These are phyloP conservation scores for Fusarium chuoi DNA, from an alignment of 2,329 filamentous ascomycete species.

Conservation along the genomic window DNA sequence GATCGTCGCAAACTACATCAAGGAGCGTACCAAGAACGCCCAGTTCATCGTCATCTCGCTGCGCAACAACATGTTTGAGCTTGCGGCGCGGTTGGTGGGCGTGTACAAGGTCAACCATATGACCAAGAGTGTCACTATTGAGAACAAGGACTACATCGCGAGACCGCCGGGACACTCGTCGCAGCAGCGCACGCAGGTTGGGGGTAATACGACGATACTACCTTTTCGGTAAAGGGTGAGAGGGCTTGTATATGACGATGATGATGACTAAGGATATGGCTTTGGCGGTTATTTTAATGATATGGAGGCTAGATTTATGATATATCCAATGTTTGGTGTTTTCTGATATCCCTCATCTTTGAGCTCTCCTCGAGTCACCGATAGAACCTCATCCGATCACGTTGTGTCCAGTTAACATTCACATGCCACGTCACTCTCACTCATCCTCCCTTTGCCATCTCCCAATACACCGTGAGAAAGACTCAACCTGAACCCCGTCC, in stretches of 20 bases:
- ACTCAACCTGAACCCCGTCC: slow-evolving; percentile 19
- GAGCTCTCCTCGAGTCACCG: not conserved
- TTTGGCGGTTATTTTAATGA: slow-evolving; percentile 38
- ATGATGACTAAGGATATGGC: slow-evolving; percentile 32
- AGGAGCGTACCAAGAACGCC: slow-evolving; percentile 98
- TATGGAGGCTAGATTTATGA: slow-evolving; percentile 39
- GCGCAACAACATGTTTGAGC: slow-evolving; percentile 99
- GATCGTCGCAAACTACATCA: slow-evolving; percentile 98
- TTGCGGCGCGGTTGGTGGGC: slow-evolving; percentile 92
- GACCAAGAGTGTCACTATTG: slow-evolving; percentile 91
- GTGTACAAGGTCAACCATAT: slow-evolving; percentile 99
- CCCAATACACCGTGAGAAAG: not conserved
- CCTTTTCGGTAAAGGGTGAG: slow-evolving; percentile 46
- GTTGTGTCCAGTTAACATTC: not conserved
- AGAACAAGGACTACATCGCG: slow-evolving; percentile 81
- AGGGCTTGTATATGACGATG: slow-evolving; percentile 32
- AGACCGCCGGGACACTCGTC: slow-evolving; percentile 50
- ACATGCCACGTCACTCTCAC: not conserved
- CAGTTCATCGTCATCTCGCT: slow-evolving; percentile 99
- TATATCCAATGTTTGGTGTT: slow-evolving; percentile 35
- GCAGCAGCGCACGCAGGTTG: slow-evolving; percentile 45
- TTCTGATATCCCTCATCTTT: not conserved
- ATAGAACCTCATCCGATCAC: not conserved
- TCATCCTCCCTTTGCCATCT: not conserved
- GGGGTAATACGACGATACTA: slow-evolving; percentile 49